Conservation (phyloP, 2,329 filamentous ascomycete genomes). For the Raffaelea albimanens region DNA sequence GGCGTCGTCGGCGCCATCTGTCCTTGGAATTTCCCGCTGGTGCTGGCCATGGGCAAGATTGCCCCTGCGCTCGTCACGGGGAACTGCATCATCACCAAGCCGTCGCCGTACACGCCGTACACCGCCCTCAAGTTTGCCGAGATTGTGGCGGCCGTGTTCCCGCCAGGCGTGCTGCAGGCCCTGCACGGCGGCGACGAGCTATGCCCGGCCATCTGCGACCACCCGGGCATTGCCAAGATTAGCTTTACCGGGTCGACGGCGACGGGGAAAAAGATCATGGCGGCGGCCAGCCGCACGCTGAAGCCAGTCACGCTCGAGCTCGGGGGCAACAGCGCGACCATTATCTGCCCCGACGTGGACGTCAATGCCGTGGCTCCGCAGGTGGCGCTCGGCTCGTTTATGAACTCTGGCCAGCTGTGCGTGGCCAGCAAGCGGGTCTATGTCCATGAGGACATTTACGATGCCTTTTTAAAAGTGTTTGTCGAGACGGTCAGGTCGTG, state of each 20-base stretch:
- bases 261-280: conserved; percentile 63
- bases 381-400: neutral
- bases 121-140: conserved; percentile 55
- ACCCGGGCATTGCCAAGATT: conserved; percentile 58
- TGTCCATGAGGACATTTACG: conserved; percentile 44
- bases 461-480: conserved; percentile 34
- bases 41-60: conserved; percentile 69
- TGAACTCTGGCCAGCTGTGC: conserved; percentile 41
- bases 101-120: conserved; percentile 54
- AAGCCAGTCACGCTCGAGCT: conserved; percentile 42
- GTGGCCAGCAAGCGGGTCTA: conserved; percentile 56
- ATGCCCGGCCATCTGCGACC: conserved; percentile 54
- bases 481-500: conserved; percentile 19
- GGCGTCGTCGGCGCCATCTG: conserved; percentile 70
- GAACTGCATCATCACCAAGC: conserved; percentile 54
- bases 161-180: conserved; percentile 64
- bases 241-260: conserved; percentile 63
- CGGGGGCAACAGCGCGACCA: neutral
- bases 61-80: conserved; percentile 57
- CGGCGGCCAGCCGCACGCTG: conserved; percentile 50
- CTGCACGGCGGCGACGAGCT: conserved; percentile 59
- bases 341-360: neutral
- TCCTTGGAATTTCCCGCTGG: conserved; percentile 72
- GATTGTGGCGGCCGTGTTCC: conserved; percentile 64
- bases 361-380: neutral